Conservation (phyloP, 371 early-diverging fungal genomes). For the Mycotypha africana region DNA sequence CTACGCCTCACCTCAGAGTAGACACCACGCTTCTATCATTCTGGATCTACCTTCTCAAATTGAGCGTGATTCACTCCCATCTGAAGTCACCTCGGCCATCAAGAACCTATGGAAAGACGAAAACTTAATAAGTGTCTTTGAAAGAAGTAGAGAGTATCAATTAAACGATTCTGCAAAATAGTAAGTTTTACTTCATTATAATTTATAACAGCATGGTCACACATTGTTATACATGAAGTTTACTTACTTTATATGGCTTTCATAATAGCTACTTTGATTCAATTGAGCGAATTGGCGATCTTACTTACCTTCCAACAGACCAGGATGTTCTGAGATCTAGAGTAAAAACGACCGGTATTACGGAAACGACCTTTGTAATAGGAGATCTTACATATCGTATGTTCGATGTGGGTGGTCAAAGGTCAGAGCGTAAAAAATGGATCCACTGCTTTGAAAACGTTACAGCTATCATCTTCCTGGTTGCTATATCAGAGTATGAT, state of each 20-base stretch:
- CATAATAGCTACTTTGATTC: conserved; percentile 72
- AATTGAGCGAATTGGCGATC: conserved; percentile 74
- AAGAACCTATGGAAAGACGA: conserved; percentile 72
- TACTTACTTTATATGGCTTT: not conserved
- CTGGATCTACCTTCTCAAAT: conserved; percentile 60
- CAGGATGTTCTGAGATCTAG: conserved; percentile 81
- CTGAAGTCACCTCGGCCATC: conserved; percentile 63
- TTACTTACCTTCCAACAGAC: conserved; percentile 78
- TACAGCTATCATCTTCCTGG: conserved; percentile 88
- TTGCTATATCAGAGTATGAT: conserved; percentile 91
- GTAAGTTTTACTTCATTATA: conserved; percentile 53
- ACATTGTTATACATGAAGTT: too few species aligned
- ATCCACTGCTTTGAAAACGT: conserved; percentile 93
- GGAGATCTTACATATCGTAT: conserved; percentile 79
- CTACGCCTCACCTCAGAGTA: conserved; percentile 53
- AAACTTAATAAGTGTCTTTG: conserved; percentile 67
- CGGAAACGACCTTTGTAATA: conserved; percentile 81
- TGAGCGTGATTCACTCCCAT: conserved; percentile 52
- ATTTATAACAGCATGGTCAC: too few species aligned
- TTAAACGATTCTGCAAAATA: conserved; percentile 80
- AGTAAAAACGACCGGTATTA: conserved; percentile 84
- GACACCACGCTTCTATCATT: conserved; percentile 38
- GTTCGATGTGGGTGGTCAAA: conserved; percentile 95
- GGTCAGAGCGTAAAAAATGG: conserved; percentile 93
- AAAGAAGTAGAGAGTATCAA: conserved; percentile 75